Conservation (phyloP, 208 protist genomes). For the Trypanosoma mega region DNA sequence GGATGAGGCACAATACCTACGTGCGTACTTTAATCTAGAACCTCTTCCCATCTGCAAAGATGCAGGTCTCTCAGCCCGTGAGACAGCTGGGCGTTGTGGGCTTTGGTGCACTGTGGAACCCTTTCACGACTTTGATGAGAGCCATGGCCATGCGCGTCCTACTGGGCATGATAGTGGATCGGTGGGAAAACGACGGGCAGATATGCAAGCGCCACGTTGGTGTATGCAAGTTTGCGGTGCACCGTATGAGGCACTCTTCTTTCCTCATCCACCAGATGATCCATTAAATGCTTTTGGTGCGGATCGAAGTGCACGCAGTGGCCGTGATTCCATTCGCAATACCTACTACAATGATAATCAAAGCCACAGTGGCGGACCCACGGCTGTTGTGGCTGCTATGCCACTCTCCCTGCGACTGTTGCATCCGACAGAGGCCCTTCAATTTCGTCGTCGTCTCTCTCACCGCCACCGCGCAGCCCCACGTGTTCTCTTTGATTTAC, state of each 20-base stretch:
- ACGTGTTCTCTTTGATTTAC: neutral
- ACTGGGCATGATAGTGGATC: slow-evolving; percentile 40
- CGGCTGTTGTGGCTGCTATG: too few relatives aligned
- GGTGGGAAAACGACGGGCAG: slow-evolving; percentile 32
- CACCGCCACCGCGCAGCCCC: neutral
- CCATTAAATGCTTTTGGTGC: slow-evolving; percentile 12
- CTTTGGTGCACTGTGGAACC: slow-evolving; percentile 72
- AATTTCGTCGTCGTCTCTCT: slow-evolving; percentile 2
- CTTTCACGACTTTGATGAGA: too few relatives aligned
- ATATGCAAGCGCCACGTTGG: slow-evolving; percentile 41
- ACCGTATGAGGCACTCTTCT: slow-evolving; percentile 16
- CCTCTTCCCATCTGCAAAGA: slow-evolving; percentile 10
- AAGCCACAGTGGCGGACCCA: too few relatives aligned
- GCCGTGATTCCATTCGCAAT: too few relatives aligned
- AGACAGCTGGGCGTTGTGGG: slow-evolving; percentile 28
- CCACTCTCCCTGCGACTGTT: slow-evolving; percentile 16
- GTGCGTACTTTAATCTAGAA: slow-evolving; percentile 10
- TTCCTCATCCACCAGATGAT: slow-evolving; percentile 20
- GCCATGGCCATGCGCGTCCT: too few relatives aligned
- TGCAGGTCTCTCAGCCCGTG: neutral
- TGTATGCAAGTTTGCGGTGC: slow-evolving; percentile 77
- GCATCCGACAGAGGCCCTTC: neutral
- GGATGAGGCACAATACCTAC: slow-evolving; percentile 11
- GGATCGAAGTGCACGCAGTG: neutral
- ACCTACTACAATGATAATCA: too few relatives aligned